phyloP scores from a whole-genome alignment of 495 filamentous ascomycete species.

The Talaromyces proteolyticus region DNA sequence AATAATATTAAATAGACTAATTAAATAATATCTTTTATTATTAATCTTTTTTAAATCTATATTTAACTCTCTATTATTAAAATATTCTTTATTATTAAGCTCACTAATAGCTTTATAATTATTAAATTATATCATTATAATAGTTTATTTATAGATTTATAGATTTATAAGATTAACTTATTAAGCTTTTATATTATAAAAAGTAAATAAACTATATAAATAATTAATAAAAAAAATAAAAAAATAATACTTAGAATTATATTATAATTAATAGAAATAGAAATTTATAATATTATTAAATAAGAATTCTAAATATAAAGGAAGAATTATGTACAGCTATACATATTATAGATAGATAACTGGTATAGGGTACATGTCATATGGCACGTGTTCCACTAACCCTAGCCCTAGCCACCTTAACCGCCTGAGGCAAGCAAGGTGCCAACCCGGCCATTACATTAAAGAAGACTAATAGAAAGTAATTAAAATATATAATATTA shows the following conservation, averaged over 20 bases:
- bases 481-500: too few relatives aligned
- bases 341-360: constrained; percentile 1
- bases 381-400: background rate
- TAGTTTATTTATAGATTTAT: background rate
- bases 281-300: background rate
- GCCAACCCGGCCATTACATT: too few relatives aligned
- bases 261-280: constrained; percentile 1
- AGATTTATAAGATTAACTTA: background rate
- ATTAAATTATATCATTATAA: background rate
- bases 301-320: background rate
- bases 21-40: background rate
- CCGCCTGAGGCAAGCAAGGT: background rate
- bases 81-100: background rate
- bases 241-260: background rate
- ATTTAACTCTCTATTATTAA: background rate
- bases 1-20: background rate
- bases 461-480: too few relatives aligned
- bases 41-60: background rate
- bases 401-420: background rate
- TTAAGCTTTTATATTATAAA: background rate
- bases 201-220: background rate
- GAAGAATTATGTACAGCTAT: background rate
- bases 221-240: background rate
- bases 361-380: background rate
- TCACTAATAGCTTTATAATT: background rate